These are phyloP conservation scores for Byssochlamys sp. DNA, from an alignment of 2,329 filamentous ascomycete genomes.

Conservation along the genomic window DNA sequence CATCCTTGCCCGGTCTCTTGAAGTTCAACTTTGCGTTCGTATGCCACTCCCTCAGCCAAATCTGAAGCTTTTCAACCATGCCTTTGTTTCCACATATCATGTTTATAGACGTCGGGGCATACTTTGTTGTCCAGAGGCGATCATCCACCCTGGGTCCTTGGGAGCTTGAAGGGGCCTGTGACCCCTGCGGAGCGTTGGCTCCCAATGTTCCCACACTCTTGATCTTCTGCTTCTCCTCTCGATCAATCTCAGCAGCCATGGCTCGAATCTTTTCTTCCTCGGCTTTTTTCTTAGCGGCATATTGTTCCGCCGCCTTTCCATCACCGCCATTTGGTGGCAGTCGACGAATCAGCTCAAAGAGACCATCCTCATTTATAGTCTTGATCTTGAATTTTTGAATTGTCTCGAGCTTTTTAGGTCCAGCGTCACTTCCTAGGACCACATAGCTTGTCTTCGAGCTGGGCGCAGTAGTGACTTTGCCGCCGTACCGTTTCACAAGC, in stretches of 20 bases:
- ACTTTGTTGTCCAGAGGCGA: constrained; percentile 87
- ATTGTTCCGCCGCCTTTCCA: constrained; percentile 77
- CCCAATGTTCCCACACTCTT: constrained; percentile 37
- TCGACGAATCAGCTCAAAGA: constrained; percentile 73
- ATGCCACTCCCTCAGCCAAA: constrained; percentile 75
- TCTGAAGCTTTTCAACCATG: constrained; percentile 78
- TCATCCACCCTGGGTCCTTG: constrained; percentile 41
- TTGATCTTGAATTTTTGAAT: constrained; percentile 72
- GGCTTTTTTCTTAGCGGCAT: constrained; percentile 70
- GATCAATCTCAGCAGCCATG: constrained; percentile 76
- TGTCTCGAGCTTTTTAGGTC: constrained; percentile 82
- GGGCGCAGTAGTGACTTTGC: constrained; percentile 74
- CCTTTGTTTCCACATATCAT: constrained; percentile 95
- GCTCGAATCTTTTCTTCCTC: constrained; percentile 74
- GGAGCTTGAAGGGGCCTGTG: constrained; percentile 38
- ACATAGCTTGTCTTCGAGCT: constrained; percentile 93
- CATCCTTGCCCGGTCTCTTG: constrained; percentile 72
- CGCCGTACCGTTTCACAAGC: constrained; percentile 85
- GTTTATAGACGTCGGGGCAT: constrained; percentile 71
- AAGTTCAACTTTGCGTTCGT: constrained; percentile 72
- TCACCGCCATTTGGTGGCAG: constrained; percentile 80
- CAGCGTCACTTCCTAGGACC: constrained; percentile 80
- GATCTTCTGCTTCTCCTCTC: constrained; percentile 56
- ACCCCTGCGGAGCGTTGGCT: constrained; percentile 26
- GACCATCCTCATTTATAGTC: constrained; percentile 85